Base-by-base conservation (phyloP, 169 alveolate genomes). In the Babesia caballi region DNA sequence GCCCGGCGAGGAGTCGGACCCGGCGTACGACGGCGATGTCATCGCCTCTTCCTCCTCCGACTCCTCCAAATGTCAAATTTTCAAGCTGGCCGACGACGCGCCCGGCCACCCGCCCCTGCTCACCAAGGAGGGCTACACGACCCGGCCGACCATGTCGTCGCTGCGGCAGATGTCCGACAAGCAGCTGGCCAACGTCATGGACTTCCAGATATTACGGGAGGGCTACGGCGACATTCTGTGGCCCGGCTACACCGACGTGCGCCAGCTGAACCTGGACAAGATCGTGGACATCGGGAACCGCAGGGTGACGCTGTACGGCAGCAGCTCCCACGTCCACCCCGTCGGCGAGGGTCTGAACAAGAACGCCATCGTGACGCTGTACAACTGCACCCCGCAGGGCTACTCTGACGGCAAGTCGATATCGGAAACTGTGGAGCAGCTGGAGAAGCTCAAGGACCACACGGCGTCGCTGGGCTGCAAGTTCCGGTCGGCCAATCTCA, bases 241-340 rank as follows among this genome's bases (percentile, higher is more conserved):
- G 90, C 95, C 95, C 19, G 95, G 95, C 8, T 46, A 66, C 70
- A 85, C 94, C 11, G 95, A 91, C 54, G 60, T 91, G 21, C 63
- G 94, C 6, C 91, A 90, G n/a, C 52, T 91, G 49, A 76, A 91
- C 66, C 72, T 91, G 35, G 95, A 91, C 75, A 54, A 57, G n/a
- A 84, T 83, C 23, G 93, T 91, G 35, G 84, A 81, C 58, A 70
- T 81, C 21, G 70, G 66, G n/a, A 32, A 81, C 41, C 61, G 80
- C 51, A 81, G 47, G 68, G 71, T 81, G 19, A 42, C 83, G 6
- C 51, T 72, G 32, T 81, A 81, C 53, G 61, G 67, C 15, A 44
- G 47, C 32, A 61, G 74, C n/a, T 28, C 57, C 38, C 41, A 32
- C 3, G 56, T 58, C 35, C 84, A 61, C 41, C 91, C 92, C 0